These are phyloP conservation scores for Sedum album DNA, from an alignment of 164 flowering plant species.

Conservation along the genomic window DNA sequence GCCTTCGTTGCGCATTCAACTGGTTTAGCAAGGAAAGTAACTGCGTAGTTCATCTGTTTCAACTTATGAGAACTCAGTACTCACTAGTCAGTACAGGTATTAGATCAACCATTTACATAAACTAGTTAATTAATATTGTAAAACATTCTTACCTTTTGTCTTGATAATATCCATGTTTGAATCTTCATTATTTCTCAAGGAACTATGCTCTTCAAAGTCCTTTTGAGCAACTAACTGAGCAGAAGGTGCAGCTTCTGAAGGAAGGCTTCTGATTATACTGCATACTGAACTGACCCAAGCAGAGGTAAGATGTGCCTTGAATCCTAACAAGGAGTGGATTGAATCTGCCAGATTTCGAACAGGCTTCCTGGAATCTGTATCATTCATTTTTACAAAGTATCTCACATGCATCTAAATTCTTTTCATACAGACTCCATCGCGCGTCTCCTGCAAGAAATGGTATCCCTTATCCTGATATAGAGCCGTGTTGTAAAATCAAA, in stretches of 20 bases:
- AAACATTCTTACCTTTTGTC: conserved; percentile 20
- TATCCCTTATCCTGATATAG: neutral
- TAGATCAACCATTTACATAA: no score
- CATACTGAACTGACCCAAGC: conserved; percentile 44
- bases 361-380: conserved; percentile 21
- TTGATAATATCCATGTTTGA: conserved; percentile 10
- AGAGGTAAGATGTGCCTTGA: conserved; percentile 32
- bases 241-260: conserved; percentile 17
- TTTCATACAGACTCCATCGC: neutral
- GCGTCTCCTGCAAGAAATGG: neutral
- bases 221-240: neutral
- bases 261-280: conserved; percentile 26
- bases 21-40: conserved; percentile 20
- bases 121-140: neutral
- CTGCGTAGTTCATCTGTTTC: conserved; percentile 32
- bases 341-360: conserved; percentile 29
- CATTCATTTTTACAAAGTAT: conserved; percentile 12
- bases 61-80: neutral
- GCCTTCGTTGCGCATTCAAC: conserved; percentile 33
- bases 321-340: conserved; percentile 37
- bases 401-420: neutral
- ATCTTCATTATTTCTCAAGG: conserved; percentile 16
- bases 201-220: conserved; percentile 6
- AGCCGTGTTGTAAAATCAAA: neutral
- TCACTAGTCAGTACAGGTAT: neutral